Percentiles rank a stretch among this genome's conserved stretches.
Evolutionary conservation across 2,329 filamentous ascomycete genomes (phyloP).

Genomic region (Zasmidium angulare): DNA sequence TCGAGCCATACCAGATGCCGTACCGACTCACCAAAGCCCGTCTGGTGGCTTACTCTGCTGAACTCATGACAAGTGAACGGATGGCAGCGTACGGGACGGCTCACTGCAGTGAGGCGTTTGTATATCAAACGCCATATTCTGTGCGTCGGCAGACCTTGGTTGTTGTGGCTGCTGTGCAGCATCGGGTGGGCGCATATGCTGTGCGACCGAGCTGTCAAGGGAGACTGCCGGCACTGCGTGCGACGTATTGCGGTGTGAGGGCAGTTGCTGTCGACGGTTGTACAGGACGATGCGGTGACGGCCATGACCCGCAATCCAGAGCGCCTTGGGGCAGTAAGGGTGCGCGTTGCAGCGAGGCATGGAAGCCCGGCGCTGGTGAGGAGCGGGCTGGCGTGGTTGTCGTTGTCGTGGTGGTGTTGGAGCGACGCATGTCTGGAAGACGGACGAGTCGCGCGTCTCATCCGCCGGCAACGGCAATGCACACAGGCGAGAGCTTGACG

Average conservation of each 20-base stretch:
- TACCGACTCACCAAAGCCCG: too few relatives aligned
- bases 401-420: too few relatives aligned
- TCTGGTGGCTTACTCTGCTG: too few relatives aligned
- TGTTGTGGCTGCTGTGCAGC: not conserved
- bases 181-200: not conserved
- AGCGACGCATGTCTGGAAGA: too few relatives aligned
- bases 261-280: too few relatives aligned
- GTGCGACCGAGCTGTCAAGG: constrained; percentile 5
- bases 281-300: not conserved
- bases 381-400: too few relatives aligned
- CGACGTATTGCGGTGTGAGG: not conserved
- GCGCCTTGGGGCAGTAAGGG: not conserved
- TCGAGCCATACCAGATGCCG: too few relatives aligned
- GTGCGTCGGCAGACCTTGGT: not conserved
- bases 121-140: not conserved
- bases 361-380: not conserved
- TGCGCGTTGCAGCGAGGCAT: not conserved
- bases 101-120: not conserved
- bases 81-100: not conserved
- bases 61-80: not conserved
- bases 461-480: too few relatives aligned
- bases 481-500: too few relatives aligned
- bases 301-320: not conserved
- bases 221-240: not conserved
- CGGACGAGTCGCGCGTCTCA: too few relatives aligned